These are phyloP conservation scores for Boletellus ananiceps DNA, from an alignment of 768 basidiomycete species.

Conservation along the genomic window DNA sequence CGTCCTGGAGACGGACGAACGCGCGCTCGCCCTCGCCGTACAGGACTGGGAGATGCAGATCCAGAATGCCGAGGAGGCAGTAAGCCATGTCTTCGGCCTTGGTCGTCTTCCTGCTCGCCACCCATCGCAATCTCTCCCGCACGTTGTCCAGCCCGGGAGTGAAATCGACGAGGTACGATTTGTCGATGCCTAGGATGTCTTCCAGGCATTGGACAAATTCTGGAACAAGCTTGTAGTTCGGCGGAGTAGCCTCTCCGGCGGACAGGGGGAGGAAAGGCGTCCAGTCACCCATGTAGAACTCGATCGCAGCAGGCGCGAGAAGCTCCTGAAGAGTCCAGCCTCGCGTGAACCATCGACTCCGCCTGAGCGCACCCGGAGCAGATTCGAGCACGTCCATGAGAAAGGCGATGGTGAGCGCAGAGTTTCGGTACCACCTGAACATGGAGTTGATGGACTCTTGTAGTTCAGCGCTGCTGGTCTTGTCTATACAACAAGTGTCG, in stretches of 20 bases:
- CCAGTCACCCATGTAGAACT: slow-evolving; percentile 27
- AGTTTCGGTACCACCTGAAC: slow-evolving; percentile 32
- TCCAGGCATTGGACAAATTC: slow-evolving; percentile 17
- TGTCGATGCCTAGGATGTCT: slow-evolving; percentile 16
- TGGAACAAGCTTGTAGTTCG: slow-evolving; percentile 23
- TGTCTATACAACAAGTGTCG: slow-evolving; percentile 31
- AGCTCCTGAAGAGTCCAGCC: slow-evolving; percentile 30
- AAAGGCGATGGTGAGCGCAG: slow-evolving; percentile 29
- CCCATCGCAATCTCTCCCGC: slow-evolving; percentile 27
- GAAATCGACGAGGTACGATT: slow-evolving; percentile 18
- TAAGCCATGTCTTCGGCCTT: slow-evolving; percentile 29
- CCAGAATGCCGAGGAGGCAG: slow-evolving; percentile 27
- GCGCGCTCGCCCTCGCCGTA: slow-evolving; percentile 23
- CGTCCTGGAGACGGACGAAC: slow-evolving; percentile 25
- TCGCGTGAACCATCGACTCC: slow-evolving; percentile 23
- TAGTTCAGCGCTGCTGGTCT: slow-evolving; percentile 27
- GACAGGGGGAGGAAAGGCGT: slow-evolving; percentile 10
- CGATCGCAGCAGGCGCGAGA: slow-evolving; percentile 23
- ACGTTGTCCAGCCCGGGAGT: slow-evolving; percentile 24
- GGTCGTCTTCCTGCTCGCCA: slow-evolving; percentile 25
- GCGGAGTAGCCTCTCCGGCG: background rate
- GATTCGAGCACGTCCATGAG: slow-evolving; percentile 18
- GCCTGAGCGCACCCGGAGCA: slow-evolving; percentile 12
- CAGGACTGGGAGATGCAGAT: slow-evolving; percentile 26
- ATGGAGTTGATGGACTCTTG: slow-evolving; percentile 31